Base-by-base conservation (phyloP, 768 basidiomycete genomes). In the Chlorophyllum brunneum region DNA sequence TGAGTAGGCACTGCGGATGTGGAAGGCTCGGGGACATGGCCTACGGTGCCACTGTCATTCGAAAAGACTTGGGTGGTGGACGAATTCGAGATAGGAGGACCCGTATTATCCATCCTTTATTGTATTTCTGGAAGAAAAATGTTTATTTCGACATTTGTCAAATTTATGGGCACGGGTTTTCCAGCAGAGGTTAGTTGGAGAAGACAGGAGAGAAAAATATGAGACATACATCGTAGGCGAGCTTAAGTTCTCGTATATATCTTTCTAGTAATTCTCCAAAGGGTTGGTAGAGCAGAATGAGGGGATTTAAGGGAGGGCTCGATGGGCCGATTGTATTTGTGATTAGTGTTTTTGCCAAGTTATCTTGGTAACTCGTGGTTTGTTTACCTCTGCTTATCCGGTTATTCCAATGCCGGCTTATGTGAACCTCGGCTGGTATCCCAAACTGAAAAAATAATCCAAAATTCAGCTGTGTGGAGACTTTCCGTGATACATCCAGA, bases 131-230 rank as follows among this genome's bases (percentile, higher is more conserved):
- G 27, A 31, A 29, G 29, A 53, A 47, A 54, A 40, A n/a, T 48
- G 33, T 48, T 54, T 49, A 49, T 54, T 54, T 54, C 48, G 48
- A 33, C 47, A 49, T 54, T 42, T 48, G 38, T 40, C 37, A 48
- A 31, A 37, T 39, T 48, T 38, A 5, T 15, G 26, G 18, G 16
- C 16, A 15, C 46, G 24, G 29, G 39, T 34, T 39, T 39, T 49
- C 27, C 23, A 13, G 22, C 18, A 27, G 22, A n/a, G 8, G 4
- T 11, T n/a, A n/a, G 36, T 37, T 33, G 37, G 36, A 29, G 27
- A 53, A 53, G 46, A 26, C 20, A 3, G 15, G n/a, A 53, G 27
- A 29, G 27, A 53, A 51, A 53, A 52, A 18, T 46, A 24, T 30
- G 37, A 40, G 26, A 53, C 51, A 45, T 46, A 53, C 51, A 43